Base-by-base conservation (phyloP, 2,329 filamentous ascomycete genomes). In the Pyrenochaeta sp. region DNA sequence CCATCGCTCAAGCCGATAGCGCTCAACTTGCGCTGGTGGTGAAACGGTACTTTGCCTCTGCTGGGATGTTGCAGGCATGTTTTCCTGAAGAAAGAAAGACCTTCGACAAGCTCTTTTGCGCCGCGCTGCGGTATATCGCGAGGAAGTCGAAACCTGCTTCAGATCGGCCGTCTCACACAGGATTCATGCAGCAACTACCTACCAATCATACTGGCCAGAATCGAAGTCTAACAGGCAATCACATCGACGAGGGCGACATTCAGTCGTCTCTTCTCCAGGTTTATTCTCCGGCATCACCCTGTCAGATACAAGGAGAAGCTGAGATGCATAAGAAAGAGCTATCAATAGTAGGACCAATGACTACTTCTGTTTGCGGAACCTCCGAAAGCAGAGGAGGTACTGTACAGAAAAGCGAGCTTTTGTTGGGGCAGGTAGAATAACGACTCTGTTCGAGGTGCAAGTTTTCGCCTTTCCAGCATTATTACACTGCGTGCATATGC, bases 11-110 rank as follows among this genome's bases (percentile, higher is more conserved):
- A 15, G 22, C 35, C 18, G 44, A 48, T 19, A 38, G 29, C 35
- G 37, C 41, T 6, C 32, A 35, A 11, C 27, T 47, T 1, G 41
- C 44, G 3, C 37, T 48, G 1, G 35, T 47, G 23, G 26, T 49
- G 7, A 55, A 49, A 21, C 52, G 29, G 28, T 52, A 52, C 20
- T 52, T 52, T 9, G 47, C 49, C 24, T 41, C 44, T 7, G 50
- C 53, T 6, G 50, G 47, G 3, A 45, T 56, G n/a, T 47, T 44
- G 9, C 45, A 38, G 14, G 24, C 50, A 23, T 29, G 41, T 17
- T 26, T 55, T 4, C 35, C 53, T 6, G 18, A 20, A 23, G 52
- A 55, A 41, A 45, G 42, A 9, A 53, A 45, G 30, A 32, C 37
- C 9, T 55, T 41, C 17, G 42, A 45, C 3, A 30, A 40, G 22